These are phyloP conservation scores for Phaffomyces thermotolerans DNA, from an alignment of 805 yeast genomes.

Conservation along the genomic window DNA sequence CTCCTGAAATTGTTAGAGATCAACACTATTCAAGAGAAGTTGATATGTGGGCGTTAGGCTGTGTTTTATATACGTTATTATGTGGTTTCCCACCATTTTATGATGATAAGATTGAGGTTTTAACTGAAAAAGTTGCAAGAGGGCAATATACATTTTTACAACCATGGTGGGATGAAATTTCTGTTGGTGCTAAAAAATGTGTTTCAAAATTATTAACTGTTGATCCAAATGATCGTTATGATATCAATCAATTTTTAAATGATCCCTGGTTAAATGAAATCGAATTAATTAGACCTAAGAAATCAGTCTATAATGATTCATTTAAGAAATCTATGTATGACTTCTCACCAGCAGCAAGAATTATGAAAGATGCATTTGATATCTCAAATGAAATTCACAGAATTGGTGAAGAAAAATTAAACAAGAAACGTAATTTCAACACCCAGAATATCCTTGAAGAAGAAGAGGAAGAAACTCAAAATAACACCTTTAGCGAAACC, in stretches of 20 bases:
- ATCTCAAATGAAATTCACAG: conserved; percentile 82
- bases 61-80: conserved; percentile 58
- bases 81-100: conserved; percentile 75
- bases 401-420: conserved; percentile 21
- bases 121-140: conserved; percentile 59
- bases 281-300: conserved; percentile 19
- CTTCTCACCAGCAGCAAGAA: conserved; percentile 70
- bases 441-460: conserved; percentile 19
- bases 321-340: conserved; percentile 21
- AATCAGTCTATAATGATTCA: conserved; percentile 10
- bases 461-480: conserved; percentile 18
- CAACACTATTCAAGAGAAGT: conserved; percentile 58
- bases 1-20: conserved; percentile 61
- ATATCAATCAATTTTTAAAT: conserved; percentile 55
- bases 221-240: conserved; percentile 60
- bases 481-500: conserved; percentile 12
- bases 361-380: conserved; percentile 81
- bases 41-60: conserved; percentile 70
- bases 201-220: conserved; percentile 61
- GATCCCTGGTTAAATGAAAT: conserved; percentile 59
- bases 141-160: conserved; percentile 69
- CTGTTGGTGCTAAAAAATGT: conserved; percentile 60
- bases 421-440: conserved; percentile 9
- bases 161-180: conserved; percentile 89
- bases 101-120: conserved; percentile 56